These are phyloP conservation scores for Rubroshorea leprosula DNA, from an alignment of 345 rosid species.

Conservation along the genomic window DNA sequence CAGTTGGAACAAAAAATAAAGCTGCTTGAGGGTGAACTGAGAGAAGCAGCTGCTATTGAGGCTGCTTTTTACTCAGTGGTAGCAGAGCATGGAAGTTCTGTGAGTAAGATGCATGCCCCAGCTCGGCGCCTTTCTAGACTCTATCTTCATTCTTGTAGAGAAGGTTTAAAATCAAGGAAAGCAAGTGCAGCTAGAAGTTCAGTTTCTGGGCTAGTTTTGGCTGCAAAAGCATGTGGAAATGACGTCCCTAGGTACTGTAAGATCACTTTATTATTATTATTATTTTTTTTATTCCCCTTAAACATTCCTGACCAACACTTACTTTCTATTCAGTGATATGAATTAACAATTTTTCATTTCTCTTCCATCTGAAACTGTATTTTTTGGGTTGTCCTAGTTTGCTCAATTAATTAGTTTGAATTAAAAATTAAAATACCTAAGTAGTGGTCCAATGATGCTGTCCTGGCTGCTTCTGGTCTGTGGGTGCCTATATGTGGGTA, in stretches of 20 bases:
- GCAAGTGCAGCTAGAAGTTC: conserved; percentile 78
- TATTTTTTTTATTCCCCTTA: conserved; percentile 2
- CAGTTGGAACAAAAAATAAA: conserved; percentile 58
- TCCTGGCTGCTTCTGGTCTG: too few relatives aligned
- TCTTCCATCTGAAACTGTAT: too few relatives aligned
- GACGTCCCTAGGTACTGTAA: conserved; percentile 79
- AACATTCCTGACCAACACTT: neutral
- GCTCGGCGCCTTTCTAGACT: conserved; percentile 89
- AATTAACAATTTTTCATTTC: too few relatives aligned
- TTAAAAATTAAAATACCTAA: too few relatives aligned
- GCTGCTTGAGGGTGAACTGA: conserved; percentile 79
- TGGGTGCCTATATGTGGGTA: too few relatives aligned
- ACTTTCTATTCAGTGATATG: too few relatives aligned
- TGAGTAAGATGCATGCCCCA: conserved; percentile 88
- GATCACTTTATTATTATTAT: too few relatives aligned
- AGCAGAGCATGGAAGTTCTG: conserved; percentile 90
- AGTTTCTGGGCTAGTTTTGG: conserved; percentile 71
- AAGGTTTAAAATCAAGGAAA: conserved; percentile 45
- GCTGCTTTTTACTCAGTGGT: conserved; percentile 83
- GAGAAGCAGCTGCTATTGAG: conserved; percentile 88
- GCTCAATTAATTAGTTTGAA: too few relatives aligned
- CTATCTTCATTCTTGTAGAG: conserved; percentile 65
- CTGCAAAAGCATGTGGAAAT: conserved; percentile 91
- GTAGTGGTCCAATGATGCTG: too few relatives aligned
- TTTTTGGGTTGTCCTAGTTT: too few relatives aligned